phyloP scores from a whole-genome alignment of 345 rosid genomes.

The Eutrema yunnanense region DNA sequence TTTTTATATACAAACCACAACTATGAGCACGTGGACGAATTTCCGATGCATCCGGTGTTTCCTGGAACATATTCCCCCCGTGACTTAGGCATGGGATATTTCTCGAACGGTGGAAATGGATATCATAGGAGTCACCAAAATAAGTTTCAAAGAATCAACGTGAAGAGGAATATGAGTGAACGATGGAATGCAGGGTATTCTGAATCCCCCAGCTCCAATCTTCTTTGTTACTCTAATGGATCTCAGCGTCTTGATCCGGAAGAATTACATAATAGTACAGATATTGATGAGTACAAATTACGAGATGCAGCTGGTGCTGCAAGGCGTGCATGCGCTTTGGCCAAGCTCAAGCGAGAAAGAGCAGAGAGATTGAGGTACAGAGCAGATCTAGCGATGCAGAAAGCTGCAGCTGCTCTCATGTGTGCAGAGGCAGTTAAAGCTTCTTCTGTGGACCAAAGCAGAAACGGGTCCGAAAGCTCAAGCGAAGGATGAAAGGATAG shows the following conservation, averaged over 20 bases:
- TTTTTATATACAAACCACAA: conserved; percentile 38
- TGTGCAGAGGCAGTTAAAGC: conserved; percentile 82
- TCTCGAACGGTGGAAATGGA: conserved; percentile 43
- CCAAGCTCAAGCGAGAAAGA: conserved; percentile 74
- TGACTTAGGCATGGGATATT: conserved; percentile 37
- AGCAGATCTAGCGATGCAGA: conserved; percentile 89
- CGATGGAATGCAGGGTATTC: conserved; percentile 44
- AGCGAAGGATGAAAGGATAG: conserved; percentile 17
- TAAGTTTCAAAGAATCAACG: conserved; percentile 43
- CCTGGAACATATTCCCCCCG: conserved; percentile 48
- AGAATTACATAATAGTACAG: conserved; percentile 40
- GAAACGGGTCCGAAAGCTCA: conserved; percentile 8
- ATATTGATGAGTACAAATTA: conserved; percentile 58
- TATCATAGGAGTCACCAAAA: conserved; percentile 41
- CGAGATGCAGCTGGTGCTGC: conserved; percentile 84
- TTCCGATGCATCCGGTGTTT: conserved; percentile 42
- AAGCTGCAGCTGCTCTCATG: conserved; percentile 80
- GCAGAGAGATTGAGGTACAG: conserved; percentile 67
- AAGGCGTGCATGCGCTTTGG: conserved; percentile 50
- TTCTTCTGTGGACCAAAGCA: conserved; percentile 40
- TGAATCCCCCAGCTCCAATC: conserved; percentile 48
- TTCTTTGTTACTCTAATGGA: conserved; percentile 28
- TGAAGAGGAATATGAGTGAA: conserved; percentile 41
- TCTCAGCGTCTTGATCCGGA: conserved; percentile 36
- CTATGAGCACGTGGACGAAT: conserved; percentile 57